Evolutionary conservation across 768 basidiomycete genomes (phyloP), one percentile per base, ranked within the genome.

Genomic region (Rhizopogon salebrosus): DNA sequence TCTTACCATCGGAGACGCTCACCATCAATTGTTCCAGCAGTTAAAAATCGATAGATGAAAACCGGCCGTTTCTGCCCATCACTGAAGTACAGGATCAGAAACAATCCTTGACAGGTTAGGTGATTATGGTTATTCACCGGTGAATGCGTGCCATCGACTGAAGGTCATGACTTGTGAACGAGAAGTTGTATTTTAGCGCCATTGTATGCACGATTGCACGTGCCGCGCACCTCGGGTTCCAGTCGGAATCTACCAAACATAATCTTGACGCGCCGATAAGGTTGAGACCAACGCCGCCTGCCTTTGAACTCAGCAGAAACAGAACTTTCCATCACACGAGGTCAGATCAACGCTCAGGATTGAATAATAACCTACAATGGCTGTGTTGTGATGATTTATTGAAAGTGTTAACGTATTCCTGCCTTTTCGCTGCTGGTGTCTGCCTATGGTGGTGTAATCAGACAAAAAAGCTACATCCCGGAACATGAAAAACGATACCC

Each of bases 131-230:
- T 41, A 59, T 72, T 41, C 55, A 92, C 92, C 92, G 80, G 69
- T 95, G 92, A 64, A 95, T 95, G 45, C 95, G 83, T 48, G 94
- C 95, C 95, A 98, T 98, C 2, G 97, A 87, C 69, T 99, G 97
- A 16, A 94, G 68, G 70, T 99, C 97, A 61, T 89, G 89, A 61
- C 89, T 92, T 51, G 20, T n/a, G 31, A 42, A 18, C 22, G 26
- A 51, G 35, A n/a, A 18, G 29, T n/a, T 14, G 8, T 14, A 23
- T 46, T n/a, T 16, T 16, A 46, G 45, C 4, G 31, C 22, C 20
- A 22, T 34, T 8, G 20, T n/a, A 46, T 46, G 20, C 16, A 46
- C 35, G 6, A 22, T 29, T 16, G 10, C 11, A 27, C 41, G n/a
- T 26, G 16, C 4, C 16, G 54, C 64, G 48, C 46, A 84, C 86